These are phyloP conservation scores for Trichocomaceae sp. DNA, from an alignment of 2,329 filamentous ascomycete species.

Conservation along the genomic window DNA sequence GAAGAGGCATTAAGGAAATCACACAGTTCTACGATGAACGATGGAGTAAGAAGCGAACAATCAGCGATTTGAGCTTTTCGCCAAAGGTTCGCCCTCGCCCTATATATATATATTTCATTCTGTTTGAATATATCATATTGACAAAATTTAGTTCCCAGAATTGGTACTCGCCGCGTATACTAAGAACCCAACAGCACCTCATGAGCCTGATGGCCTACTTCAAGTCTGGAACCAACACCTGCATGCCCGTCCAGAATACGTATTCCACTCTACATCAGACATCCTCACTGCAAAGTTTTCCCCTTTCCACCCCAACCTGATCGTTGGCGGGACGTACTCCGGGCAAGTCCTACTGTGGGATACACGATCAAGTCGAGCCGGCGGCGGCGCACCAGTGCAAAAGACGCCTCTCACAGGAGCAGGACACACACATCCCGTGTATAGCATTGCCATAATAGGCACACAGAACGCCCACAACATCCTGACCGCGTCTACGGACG, in stretches of 20 bases:
- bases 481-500: constrained; percentile 92
- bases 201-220: constrained; percentile 86
- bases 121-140: no score
- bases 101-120: no score
- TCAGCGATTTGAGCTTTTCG: constrained; percentile 91
- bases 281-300: constrained; percentile 95
- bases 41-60: constrained; percentile 96
- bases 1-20: constrained; percentile 61
- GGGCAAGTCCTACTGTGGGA: constrained; percentile 97
- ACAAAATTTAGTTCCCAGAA: constrained; percentile 86
- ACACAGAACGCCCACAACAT: constrained; percentile 99
- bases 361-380: constrained; percentile 74
- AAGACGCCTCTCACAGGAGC: constrained; percentile 93
- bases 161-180: constrained; percentile 91
- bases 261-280: constrained; percentile 93
- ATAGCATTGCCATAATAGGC: constrained; percentile 89
- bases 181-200: constrained; percentile 90
- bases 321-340: constrained; percentile 92
- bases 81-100: no score
- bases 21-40: constrained; percentile 90
- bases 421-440: constrained; percentile 93
- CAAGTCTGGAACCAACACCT: constrained; percentile 97
- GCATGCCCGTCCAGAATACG: constrained; percentile 88
- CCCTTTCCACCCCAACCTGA: constrained; percentile 94
- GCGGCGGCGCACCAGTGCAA: constrained; percentile 66